Evolutionary conservation across 495 filamentous ascomycete species (phyloP), one percentile per base, ranked within the genome.

Genomic region (Lentithecium fluviatile): DNA sequence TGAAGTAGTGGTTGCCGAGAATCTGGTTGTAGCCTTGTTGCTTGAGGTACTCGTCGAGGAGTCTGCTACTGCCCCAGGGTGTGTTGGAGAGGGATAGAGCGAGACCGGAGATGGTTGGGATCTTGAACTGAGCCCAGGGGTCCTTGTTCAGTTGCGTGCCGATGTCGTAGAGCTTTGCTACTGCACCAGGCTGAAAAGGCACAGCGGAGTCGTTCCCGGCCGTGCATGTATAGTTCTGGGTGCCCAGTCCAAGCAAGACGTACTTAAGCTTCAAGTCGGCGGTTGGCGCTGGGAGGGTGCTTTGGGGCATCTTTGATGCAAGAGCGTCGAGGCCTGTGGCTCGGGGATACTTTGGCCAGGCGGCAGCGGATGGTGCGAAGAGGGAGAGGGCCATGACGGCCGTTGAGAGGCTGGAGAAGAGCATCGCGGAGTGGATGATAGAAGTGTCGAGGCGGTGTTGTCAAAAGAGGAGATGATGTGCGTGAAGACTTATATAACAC

Each of bases 211-310:
- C 52, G 29, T 56, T 46, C 43, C 37, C 46, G n/a, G 54, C 25
- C n/a, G 40, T 13, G 52, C 67, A 69, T 15, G 67, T 69, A 47
- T 69, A 69, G 54, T 69, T 69, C 49, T 69, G 67, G 15, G 67
- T 69, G 29, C 67, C 67, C 11, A 66, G 47, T 10, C 67, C 67
- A n/a, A 69, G 60, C 2, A 24, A 46, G 24, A 69, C 59, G 45
- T 47, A 66, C 56, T 69, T 69, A 45, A 69, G 67, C 19, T 52
- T n/a, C 6, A 63, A 37, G 19, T 45, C 64, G 6, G 19, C 64
- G 6, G 19, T 40, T 11, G 64, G 64, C 12, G 49, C 0, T 37
- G 63, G 54, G 7, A 66, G 67, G 20, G 50, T 61, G 52, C 24
- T 60, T 2, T 29, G 34, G 19, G 65, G 64, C 49, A 56, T 47